Conservation (phyloP, 495 filamentous ascomycete genomes). For the Penicillium goetzii region DNA sequence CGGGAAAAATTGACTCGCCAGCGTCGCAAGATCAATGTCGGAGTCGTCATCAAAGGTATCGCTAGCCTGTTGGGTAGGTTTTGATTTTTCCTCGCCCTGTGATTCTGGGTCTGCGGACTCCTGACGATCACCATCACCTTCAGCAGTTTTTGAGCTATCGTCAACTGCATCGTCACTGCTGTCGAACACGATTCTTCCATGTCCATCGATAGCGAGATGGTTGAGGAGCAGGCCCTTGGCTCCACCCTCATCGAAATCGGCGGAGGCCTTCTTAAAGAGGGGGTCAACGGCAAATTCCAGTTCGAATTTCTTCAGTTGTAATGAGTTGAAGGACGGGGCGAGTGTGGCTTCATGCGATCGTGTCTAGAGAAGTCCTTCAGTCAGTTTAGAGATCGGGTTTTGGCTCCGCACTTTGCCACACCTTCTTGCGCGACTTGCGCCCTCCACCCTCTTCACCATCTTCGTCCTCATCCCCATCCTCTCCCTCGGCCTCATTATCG, state of each 20-base stretch:
- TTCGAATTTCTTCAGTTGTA: slow-evolving; percentile 96
- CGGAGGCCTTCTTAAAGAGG: slow-evolving; percentile 96
- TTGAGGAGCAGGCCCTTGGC: slow-evolving; percentile 95
- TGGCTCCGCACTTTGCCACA: slow-evolving; percentile 26
- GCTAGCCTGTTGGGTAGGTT: slow-evolving; percentile 39
- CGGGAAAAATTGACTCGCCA: slow-evolving; percentile 85
- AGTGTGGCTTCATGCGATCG: slow-evolving; percentile 90
- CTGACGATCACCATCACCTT: slow-evolving; percentile 42
- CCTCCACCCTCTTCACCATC: slow-evolving; percentile 79
- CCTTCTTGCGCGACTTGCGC: slow-evolving; percentile 78
- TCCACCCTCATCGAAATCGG: slow-evolving; percentile 97
- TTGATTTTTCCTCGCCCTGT: slow-evolving; percentile 24
- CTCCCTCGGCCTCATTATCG: slow-evolving; percentile 64
- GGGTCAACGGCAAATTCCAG: slow-evolving; percentile 97
- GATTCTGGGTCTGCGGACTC: slow-evolving; percentile 43
- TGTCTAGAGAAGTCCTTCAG: slow-evolving; percentile 49
- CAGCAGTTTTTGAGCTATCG: slow-evolving; percentile 55
- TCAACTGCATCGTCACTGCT: slow-evolving; percentile 91
- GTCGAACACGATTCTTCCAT: slow-evolving; percentile 95
- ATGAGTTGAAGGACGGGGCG: slow-evolving; percentile 79
- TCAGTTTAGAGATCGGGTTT: not conserved
- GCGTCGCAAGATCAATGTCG: slow-evolving; percentile 75
- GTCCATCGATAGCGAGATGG: slow-evolving; percentile 87
- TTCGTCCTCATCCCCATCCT: slow-evolving; percentile 71
- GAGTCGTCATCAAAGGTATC: slow-evolving; percentile 58